Conservation (phyloP, 176 grass and related monocot genomes). For the Olyra latifolia region DNA sequence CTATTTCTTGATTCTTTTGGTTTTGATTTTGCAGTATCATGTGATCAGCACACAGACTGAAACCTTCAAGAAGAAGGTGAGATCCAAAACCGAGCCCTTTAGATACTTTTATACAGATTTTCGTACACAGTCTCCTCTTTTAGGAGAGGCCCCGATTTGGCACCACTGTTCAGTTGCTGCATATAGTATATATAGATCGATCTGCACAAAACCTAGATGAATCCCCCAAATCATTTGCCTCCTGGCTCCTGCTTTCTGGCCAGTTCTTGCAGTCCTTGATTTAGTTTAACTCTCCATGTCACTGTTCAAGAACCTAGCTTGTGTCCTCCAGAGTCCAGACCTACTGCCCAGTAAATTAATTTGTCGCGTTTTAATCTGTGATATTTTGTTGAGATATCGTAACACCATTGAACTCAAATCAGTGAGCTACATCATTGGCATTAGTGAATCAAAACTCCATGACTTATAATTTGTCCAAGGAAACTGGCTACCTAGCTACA, state of each 20-base stretch:
- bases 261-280: neutral
- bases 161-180: neutral
- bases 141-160: neutral
- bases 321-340: neutral
- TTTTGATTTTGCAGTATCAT: slow-evolving; percentile 68
- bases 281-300: slow-evolving; percentile 8
- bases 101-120: neutral
- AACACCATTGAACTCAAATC: neutral
- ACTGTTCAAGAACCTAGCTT: neutral
- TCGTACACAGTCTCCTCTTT: too few species aligned
- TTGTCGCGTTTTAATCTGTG: neutral
- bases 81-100: neutral
- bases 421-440: neutral
- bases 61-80: slow-evolving; percentile 97
- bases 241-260: neutral
- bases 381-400: neutral
- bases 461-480: neutral
- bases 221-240: neutral
- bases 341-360: neutral
- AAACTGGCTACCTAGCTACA: neutral
- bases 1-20: neutral
- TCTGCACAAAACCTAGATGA: neutral
- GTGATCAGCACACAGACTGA: slow-evolving; percentile 84
- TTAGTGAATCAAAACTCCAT: neutral
- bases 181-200: neutral